Conservation (phyloP, 202 grass and related monocot species). For the Schoenoplectus triqueter region DNA sequence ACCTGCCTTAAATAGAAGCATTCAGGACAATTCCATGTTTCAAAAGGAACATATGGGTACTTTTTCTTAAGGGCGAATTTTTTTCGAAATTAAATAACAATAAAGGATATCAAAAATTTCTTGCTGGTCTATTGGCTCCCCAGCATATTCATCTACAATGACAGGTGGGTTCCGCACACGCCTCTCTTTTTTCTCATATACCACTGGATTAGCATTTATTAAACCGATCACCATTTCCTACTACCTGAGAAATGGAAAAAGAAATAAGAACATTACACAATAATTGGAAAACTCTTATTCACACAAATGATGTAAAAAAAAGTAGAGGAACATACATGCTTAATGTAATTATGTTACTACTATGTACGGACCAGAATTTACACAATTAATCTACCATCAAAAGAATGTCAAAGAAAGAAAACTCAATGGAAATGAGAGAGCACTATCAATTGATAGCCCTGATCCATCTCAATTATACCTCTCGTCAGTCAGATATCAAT, state of each 20-base stretch:
- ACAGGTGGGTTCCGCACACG: constrained; percentile 41
- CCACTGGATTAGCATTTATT: constrained; percentile 81
- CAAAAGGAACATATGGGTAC: neutral
- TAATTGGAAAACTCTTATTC: too few species aligned
- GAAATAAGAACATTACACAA: neutral
- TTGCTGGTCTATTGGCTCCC: constrained; percentile 73
- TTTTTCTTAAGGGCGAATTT: neutral
- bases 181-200: constrained; percentile 77
- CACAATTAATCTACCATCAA: neutral
- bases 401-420: neutral
- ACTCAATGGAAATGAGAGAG: neutral
- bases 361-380: constrained; percentile 9
- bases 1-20: neutral
- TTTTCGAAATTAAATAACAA: constrained; percentile 32
- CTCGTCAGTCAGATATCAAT: neutral
- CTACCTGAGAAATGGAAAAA: constrained; percentile 15
- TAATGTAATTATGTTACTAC: neutral
- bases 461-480: neutral
- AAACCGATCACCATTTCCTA: constrained; percentile 62
- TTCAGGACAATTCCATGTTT: neutral
- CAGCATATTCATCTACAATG: constrained; percentile 61
- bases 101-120: constrained; percentile 98
- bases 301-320: neutral
- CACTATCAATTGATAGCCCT: neutral
- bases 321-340: neutral